Evolutionary conservation across 1,139 yeast genomes (phyloP).

Genomic region (Hemisphaericaspora xylofermentans): DNA sequence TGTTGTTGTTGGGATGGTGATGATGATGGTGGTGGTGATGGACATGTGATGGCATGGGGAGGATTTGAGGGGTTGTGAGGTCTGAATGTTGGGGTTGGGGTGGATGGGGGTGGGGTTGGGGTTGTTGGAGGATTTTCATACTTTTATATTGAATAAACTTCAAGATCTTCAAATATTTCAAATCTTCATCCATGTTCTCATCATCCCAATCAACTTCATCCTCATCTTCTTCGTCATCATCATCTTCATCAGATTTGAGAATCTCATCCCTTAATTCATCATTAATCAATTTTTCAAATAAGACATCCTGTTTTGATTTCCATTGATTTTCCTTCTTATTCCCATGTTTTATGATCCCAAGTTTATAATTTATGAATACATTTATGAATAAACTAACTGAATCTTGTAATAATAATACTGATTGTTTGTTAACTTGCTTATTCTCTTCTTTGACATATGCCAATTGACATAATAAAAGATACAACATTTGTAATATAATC

Average conservation of each 20-base stretch:
- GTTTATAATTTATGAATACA: conserved; percentile 39
- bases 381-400: conserved; percentile 39
- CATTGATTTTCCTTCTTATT: conserved; percentile 15
- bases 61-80: no score
- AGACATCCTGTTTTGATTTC: conserved; percentile 34
- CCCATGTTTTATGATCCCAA: conserved; percentile 9
- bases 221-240: conserved; percentile 29
- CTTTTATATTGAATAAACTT: conserved; percentile 45
- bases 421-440: conserved; percentile 25
- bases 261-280: conserved; percentile 44
- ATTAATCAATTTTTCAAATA: conserved; percentile 40
- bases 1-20: conserved; percentile 4
- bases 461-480: conserved; percentile 41
- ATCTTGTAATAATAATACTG: conserved; percentile 25
- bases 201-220: conserved; percentile 48
- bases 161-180: conserved; percentile 44
- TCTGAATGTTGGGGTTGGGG: not conserved
- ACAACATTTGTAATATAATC: conserved; percentile 45
- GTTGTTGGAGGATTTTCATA: conserved; percentile 14
- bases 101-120: not conserved
- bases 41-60: conserved; percentile 5
- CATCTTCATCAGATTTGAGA: conserved; percentile 35
- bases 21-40: conserved; percentile 9
- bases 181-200: conserved; percentile 50
- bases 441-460: conserved; percentile 24